Conservation (phyloP, 306 rosid species). For the Ormosia emarginata region DNA sequence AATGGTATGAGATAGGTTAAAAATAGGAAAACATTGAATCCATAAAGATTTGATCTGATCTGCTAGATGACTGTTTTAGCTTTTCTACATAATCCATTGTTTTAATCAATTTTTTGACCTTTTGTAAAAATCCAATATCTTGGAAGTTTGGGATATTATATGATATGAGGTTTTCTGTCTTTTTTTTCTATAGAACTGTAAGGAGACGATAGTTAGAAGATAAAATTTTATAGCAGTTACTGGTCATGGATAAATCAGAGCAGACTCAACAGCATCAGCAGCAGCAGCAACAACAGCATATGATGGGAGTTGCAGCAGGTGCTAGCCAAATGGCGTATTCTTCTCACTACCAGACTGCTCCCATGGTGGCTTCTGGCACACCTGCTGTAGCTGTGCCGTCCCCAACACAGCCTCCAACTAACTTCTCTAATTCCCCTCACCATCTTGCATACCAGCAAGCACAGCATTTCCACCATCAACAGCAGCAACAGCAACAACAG, state of each 20-base stretch:
- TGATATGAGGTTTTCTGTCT: not conserved
- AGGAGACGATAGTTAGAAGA: slow-evolving; percentile 27
- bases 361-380: slow-evolving; percentile 63
- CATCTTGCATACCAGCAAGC: slow-evolving; percentile 73
- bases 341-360: slow-evolving; percentile 56
- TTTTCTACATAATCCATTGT: not conserved
- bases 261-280: slow-evolving; percentile 50
- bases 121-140: not conserved
- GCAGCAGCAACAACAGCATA: slow-evolving; percentile 29
- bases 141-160: slow-evolving; percentile 10
- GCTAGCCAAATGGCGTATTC: slow-evolving; percentile 56
- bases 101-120: not conserved
- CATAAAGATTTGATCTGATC: not conserved
- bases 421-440: slow-evolving; percentile 57
- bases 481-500: slow-evolving; percentile 68
- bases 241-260: slow-evolving; percentile 69
- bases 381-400: slow-evolving; percentile 52
- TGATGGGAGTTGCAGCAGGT: slow-evolving; percentile 44
- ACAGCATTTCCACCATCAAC: slow-evolving; percentile 69
- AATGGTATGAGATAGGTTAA: not conserved
- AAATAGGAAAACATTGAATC: not conserved
- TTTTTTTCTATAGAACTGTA: slow-evolving; percentile 27
- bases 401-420: slow-evolving; percentile 50
- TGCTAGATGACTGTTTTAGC: not conserved
- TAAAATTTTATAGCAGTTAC: slow-evolving; percentile 11